These are phyloP conservation scores for Leccinum rimulosum DNA, from an alignment of 768 basidiomycete species.

Conservation along the genomic window DNA sequence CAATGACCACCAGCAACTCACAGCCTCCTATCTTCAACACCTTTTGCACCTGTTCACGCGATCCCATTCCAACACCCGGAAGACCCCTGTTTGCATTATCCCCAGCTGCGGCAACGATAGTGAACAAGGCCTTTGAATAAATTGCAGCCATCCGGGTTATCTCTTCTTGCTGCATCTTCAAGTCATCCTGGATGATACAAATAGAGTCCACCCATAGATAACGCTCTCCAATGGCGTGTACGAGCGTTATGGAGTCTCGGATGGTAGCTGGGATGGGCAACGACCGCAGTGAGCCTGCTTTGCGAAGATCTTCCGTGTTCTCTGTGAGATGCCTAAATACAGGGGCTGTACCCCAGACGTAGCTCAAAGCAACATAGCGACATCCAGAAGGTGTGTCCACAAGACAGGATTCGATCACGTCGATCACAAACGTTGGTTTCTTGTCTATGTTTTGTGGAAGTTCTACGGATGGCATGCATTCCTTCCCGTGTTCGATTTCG, in stretches of 20 bases:
- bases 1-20: constrained; percentile 14
- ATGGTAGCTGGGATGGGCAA: constrained; percentile 21
- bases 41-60: constrained; percentile 8
- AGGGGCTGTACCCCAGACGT: constrained; percentile 17
- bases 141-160: constrained; percentile 25
- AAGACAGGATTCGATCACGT: constrained; percentile 15
- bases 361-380: constrained; percentile 27
- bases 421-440: constrained; percentile 15
- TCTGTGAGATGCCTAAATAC: constrained; percentile 13
- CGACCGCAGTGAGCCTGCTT: neutral
- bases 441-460: neutral
- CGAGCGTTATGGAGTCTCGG: constrained; percentile 21
- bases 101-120: constrained; percentile 19
- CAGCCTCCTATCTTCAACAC: constrained; percentile 6
- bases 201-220: constrained; percentile 30
- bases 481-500: constrained; percentile 12
- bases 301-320: constrained; percentile 9
- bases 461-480: constrained; percentile 1
- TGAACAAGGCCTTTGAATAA: constrained; percentile 18
- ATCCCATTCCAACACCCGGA: constrained; percentile 4
- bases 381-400: constrained; percentile 13
- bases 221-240: constrained; percentile 18
- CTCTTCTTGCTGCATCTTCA: constrained; percentile 16
- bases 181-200: constrained; percentile 23
- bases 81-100: constrained; percentile 11